phyloP scores from a whole-genome alignment of 2,329 filamentous ascomycete species.

The Fusarium cicatricum region DNA sequence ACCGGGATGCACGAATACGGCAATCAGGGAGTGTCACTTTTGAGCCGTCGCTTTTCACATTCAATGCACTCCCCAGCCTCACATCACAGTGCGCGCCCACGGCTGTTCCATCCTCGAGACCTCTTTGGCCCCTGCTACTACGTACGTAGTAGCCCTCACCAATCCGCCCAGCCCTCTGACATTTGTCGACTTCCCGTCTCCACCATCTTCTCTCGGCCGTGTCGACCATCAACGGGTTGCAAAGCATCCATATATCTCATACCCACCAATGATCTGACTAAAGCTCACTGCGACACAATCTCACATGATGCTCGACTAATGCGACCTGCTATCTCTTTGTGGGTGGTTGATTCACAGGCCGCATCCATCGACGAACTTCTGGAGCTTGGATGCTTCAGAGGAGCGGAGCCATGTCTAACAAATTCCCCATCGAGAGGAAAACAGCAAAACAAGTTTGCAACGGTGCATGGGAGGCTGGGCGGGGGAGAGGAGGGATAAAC shows the following conservation, averaged over 20 bases:
- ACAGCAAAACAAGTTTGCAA: slow-evolving; percentile 5
- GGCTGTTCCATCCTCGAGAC: slow-evolving; percentile 1
- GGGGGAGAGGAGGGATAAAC: slow-evolving; percentile 26
- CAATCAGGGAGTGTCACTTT: slow-evolving; percentile 30
- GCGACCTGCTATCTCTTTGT: slow-evolving; percentile 37
- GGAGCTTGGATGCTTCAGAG: slow-evolving; percentile 13
- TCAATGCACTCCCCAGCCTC: slow-evolving; percentile 32
- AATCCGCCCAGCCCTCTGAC: slow-evolving; percentile 30
- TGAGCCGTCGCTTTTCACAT: slow-evolving; percentile 33
- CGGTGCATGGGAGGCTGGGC: slow-evolving; percentile 24
- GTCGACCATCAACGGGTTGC: slow-evolving; percentile 29
- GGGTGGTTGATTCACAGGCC: slow-evolving; percentile 31
- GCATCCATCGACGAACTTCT: slow-evolving; percentile 26
- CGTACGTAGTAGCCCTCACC: slow-evolving; percentile 26
- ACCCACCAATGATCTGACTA: slow-evolving; percentile 28
- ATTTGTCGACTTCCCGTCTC: slow-evolving; percentile 7
- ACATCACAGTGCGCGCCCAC: slow-evolving; percentile 35
- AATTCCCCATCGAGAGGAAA: slow-evolving; percentile 20
- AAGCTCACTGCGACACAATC: slow-evolving; percentile 25
- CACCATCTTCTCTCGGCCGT: slow-evolving; percentile 18
- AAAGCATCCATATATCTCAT: slow-evolving; percentile 5
- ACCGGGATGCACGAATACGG: slow-evolving; percentile 26
- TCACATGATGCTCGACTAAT: slow-evolving; percentile 43
- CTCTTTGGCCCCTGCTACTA: slow-evolving; percentile 10
- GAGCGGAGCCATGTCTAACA: slow-evolving; percentile 25